Conservation (phyloP, 805 yeast species). For the Candida tammaniensis region DNA sequence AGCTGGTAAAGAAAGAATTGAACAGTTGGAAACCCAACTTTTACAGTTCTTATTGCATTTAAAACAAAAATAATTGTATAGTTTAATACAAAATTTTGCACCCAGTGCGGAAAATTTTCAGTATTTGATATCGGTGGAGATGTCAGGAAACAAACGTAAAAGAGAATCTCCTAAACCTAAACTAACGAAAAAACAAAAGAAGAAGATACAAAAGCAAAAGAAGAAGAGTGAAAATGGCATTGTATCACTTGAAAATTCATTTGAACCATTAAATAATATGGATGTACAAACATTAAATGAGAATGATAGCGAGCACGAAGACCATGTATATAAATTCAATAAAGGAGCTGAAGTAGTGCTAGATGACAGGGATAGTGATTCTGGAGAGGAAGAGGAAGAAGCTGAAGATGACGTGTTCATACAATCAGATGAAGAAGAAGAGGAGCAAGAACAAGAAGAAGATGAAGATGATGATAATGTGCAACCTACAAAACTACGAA, state of each 20-base stretch:
- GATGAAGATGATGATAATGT: conserved; percentile 4
- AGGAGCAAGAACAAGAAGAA: conserved; percentile 1
- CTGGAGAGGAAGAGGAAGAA: conserved; percentile 16
- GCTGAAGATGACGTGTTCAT: conserved; percentile 13
- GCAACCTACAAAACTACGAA: conserved; percentile 8
- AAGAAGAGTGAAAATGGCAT: conserved; percentile 4
- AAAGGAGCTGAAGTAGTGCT: conserved; percentile 23
- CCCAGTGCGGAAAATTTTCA: no score
- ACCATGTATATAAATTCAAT: conserved; percentile 4
- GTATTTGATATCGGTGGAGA: conserved; percentile 8
- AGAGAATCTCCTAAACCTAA: conserved; percentile 20
- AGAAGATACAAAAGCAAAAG: conserved; percentile 12
- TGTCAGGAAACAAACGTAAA: conserved; percentile 22
- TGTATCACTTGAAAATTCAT: conserved; percentile 19
- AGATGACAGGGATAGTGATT: conserved; percentile 26
- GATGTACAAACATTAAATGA: conserved; percentile 16
- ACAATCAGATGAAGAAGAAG: conserved; percentile 16
- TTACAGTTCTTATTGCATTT: conserved; percentile 33
- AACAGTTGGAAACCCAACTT: conserved; percentile 30
- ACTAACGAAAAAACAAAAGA: conserved; percentile 21
- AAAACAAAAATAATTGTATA: conserved; percentile 7
- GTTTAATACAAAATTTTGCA: no score
- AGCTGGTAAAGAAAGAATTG: conserved; percentile 16
- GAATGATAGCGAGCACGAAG: conserved; percentile 4
- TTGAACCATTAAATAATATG: conserved; percentile 17